A percentile compares a stretch with the other conserved stretches of the same genome.
These are phyloP conservation scores for Xylaria arbuscula DNA, from an alignment of 2,329 filamentous ascomycete genomes.

Conservation along the genomic window DNA sequence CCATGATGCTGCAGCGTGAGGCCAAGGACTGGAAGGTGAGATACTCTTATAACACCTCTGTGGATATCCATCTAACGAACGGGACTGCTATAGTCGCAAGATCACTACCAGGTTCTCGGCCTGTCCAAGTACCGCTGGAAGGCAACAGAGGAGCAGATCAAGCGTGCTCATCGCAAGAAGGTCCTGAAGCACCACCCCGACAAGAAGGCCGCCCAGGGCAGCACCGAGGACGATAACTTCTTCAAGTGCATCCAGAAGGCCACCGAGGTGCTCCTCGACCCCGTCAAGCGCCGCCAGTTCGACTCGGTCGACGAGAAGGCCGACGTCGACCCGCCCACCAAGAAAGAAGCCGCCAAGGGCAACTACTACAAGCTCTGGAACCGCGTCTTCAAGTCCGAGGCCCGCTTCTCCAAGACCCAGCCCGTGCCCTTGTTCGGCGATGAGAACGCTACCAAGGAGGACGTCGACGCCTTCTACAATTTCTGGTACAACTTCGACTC, in stretches of 20 bases:
- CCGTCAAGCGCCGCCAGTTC: constrained; percentile 90
- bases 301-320: constrained; percentile 96
- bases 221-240: constrained; percentile 93
- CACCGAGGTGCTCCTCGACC: constrained; percentile 91
- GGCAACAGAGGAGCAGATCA: constrained; percentile 98
- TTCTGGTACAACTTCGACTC: constrained; percentile 99
- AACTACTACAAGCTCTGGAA: constrained; percentile 97
- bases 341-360: constrained; percentile 87
- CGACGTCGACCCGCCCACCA: constrained; percentile 89
- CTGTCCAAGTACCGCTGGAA: constrained; percentile 91
- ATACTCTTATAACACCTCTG: constrained; percentile 5
- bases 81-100: constrained; percentile 73
- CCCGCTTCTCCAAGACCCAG: constrained; percentile 89
- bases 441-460: constrained; percentile 84
- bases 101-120: constrained; percentile 97
- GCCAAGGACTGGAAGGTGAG: constrained; percentile 99
- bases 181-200: constrained; percentile 98
- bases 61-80: constrained; percentile 14
- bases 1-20: constrained; percentile 89
- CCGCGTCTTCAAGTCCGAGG: constrained; percentile 90
- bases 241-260: constrained; percentile 99
- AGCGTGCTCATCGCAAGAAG: constrained; percentile 99
- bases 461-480: constrained; percentile 97
- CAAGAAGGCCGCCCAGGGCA: constrained; percentile 94
- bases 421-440: constrained; percentile 89